These are phyloP conservation scores for Neurospora sp. DNA, from an alignment of 495 filamentous ascomycete genomes.

Conservation along the genomic window DNA sequence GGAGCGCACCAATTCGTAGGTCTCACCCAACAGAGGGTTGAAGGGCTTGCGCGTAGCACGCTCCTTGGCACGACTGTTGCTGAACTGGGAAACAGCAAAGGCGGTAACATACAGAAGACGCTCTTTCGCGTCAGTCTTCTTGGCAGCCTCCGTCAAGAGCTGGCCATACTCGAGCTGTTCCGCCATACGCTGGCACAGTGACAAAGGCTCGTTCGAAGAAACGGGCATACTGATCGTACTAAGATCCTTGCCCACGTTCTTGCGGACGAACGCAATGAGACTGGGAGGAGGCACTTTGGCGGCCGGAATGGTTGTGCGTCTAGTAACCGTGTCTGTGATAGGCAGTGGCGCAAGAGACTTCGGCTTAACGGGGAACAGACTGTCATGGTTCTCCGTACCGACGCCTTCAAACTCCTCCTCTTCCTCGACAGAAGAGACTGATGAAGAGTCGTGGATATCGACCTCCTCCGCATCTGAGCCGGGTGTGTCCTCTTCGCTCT, in stretches of 20 bases:
- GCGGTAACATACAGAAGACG: constrained; percentile 77
- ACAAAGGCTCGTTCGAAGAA: constrained; percentile 88
- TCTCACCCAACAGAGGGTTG: constrained; percentile 95
- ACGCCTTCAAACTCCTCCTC: constrained; percentile 35
- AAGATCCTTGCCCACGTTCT: constrained; percentile 95
- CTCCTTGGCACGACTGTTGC: constrained; percentile 70
- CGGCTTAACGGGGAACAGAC: constrained; percentile 60
- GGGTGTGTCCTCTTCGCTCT: constrained; percentile 47
- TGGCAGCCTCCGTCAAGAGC: constrained; percentile 69
- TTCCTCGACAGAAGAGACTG: constrained; percentile 50
- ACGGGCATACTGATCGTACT: constrained; percentile 96
- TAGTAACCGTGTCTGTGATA: constrained; percentile 46
- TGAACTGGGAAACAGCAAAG: constrained; percentile 79
- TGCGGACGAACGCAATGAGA: constrained; percentile 86
- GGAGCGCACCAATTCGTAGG: constrained; percentile 83
- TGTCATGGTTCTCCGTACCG: constrained; percentile 10
- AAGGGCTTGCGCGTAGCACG: constrained; percentile 94
- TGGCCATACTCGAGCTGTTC: constrained; percentile 85
- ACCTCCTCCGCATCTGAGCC: constrained; percentile 47
- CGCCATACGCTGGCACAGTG: constrained; percentile 73
- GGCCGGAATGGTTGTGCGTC: constrained; percentile 61
- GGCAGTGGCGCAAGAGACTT: constrained; percentile 74
- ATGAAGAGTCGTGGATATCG: constrained; percentile 47
- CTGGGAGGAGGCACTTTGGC: constrained; percentile 74
- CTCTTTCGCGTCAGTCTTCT: constrained; percentile 46